Evolutionary conservation across 208 protist genomes (phyloP).

Genomic region (Trypanosoma lewisi): DNA sequence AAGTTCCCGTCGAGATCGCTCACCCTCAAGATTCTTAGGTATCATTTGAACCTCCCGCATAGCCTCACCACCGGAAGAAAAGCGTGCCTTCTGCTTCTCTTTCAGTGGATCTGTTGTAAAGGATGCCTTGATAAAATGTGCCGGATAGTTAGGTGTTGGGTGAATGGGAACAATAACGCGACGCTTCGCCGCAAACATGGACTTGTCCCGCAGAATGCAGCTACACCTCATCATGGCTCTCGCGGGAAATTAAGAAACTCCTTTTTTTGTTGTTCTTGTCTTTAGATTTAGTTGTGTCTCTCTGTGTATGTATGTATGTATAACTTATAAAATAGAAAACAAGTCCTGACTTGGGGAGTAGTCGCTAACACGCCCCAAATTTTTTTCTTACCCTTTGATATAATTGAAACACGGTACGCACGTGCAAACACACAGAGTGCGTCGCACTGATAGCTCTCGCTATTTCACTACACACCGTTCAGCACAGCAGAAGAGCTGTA

Average conservation of each 20-base stretch:
- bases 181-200: slow-evolving; percentile 90
- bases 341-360: no score
- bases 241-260: no score
- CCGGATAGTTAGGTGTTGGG: slow-evolving; percentile 74
- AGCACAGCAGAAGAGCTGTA: not conserved
- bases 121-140: slow-evolving; percentile 80
- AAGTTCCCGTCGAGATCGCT: slow-evolving; percentile 65
- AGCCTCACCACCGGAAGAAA: slow-evolving; percentile 82
- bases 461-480: not conserved
- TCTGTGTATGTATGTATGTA: not conserved
- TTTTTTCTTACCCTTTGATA: no score
- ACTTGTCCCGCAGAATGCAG: slow-evolving; percentile 73
- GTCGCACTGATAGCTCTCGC: not conserved
- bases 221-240: slow-evolving; percentile 40
- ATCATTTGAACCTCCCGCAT: slow-evolving; percentile 89
- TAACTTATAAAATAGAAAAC: slow-evolving; percentile 4
- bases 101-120: slow-evolving; percentile 90
- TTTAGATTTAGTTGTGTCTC: not conserved
- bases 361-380: no score
- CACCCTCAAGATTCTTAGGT: slow-evolving; percentile 74
- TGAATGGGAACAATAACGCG: slow-evolving; percentile 89
- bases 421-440: not conserved
- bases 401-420: no score
- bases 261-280: slow-evolving; percentile 1
- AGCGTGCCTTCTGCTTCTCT: slow-evolving; percentile 86